These are phyloP conservation scores for Verticillium zaregamsianum DNA, from an alignment of 2,329 filamentous ascomycete species.

Conservation along the genomic window DNA sequence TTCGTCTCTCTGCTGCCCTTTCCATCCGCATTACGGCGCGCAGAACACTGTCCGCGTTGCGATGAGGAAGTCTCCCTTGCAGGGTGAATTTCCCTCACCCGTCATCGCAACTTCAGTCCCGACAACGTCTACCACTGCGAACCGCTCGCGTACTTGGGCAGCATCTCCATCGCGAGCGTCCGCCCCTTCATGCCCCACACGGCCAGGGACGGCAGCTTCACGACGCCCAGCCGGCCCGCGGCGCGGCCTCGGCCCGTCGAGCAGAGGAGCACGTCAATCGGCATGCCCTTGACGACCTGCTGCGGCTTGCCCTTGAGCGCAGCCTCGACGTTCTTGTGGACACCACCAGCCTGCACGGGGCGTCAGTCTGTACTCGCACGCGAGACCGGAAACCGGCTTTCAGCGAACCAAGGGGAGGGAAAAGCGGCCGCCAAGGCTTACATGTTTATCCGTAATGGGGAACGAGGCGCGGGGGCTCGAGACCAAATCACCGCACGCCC, in stretches of 20 bases:
- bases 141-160: constrained; percentile 43
- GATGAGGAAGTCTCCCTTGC: neutral
- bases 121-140: constrained; percentile 34
- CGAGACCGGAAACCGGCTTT: neutral
- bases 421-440: constrained; percentile 16
- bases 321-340: constrained; percentile 50
- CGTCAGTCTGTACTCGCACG: neutral
- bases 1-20: neutral
- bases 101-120: neutral
- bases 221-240: constrained; percentile 39
- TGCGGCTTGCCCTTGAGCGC: constrained; percentile 40
- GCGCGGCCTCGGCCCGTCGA: constrained; percentile 46
- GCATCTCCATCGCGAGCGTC: constrained; percentile 40
- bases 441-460: constrained; percentile 55
- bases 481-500: constrained; percentile 52
- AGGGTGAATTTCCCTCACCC: neutral
- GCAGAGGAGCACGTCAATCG: constrained; percentile 44
- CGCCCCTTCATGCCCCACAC: constrained; percentile 49
- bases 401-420: neutral
- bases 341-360: constrained; percentile 37
- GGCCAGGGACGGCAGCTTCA: constrained; percentile 46
- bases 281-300: constrained; percentile 38
- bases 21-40: neutral
- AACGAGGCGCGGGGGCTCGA: constrained; percentile 51
- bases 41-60: neutral